These are phyloP conservation scores for Starmerella vitae DNA, from an alignment of 805 yeast species.

Conservation along the genomic window DNA sequence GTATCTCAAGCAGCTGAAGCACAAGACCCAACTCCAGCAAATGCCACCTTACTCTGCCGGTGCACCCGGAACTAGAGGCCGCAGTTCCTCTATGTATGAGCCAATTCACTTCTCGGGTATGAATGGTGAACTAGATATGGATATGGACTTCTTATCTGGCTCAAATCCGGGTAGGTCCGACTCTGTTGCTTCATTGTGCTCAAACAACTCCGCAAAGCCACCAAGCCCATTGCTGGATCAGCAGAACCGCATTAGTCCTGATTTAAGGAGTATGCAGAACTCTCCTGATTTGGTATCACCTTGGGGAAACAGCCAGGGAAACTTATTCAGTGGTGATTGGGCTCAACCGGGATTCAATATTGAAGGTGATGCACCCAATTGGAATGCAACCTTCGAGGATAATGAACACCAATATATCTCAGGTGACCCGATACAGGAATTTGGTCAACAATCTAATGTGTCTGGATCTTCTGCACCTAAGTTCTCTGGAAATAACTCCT, in stretches of 20 bases:
- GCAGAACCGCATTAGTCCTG: constrained; percentile 1
- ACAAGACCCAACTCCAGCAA: constrained; percentile 1
- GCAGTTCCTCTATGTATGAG: not conserved
- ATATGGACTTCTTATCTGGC: not conserved
- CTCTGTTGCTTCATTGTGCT: constrained; percentile 5
- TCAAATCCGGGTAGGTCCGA: constrained; percentile 3
- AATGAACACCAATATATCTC: not conserved
- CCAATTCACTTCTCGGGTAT: not conserved
- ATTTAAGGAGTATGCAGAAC: constrained; percentile 4
- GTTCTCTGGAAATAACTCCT: no score
- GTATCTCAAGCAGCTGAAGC: constrained; percentile 4
- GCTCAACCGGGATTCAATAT: not conserved
- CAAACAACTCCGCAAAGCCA: constrained; percentile 7
- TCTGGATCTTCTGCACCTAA: no score
- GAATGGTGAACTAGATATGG: not conserved
- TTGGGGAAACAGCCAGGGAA: not conserved
- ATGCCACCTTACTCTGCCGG: no score
- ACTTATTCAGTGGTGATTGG: not conserved
- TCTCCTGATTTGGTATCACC: constrained; percentile 8
- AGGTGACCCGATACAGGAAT: no score
- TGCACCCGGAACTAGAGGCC: not conserved
- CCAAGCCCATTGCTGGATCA: constrained; percentile 8
- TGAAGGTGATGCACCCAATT: not conserved
- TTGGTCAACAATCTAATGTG: no score
- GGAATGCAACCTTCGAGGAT: not conserved